Evolutionary conservation across 202 grass and related monocot species (phyloP).

Genomic region (Brachypodium distachyon): DNA sequence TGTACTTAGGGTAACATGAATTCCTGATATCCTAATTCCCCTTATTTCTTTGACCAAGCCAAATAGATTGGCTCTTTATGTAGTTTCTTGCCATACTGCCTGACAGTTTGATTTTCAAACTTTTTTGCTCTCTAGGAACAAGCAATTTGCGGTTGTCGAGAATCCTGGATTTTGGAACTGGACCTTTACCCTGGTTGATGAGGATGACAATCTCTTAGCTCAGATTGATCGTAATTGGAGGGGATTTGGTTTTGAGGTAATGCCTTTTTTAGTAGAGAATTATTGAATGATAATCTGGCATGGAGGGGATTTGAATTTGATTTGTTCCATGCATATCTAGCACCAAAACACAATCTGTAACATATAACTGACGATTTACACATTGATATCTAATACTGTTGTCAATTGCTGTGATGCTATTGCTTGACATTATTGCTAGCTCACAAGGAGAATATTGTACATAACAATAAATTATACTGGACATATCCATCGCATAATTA

Average conservation of each 20-base stretch:
- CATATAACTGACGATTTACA: neutral
- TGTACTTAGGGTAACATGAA: constrained; percentile 84
- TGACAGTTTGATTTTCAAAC: constrained; percentile 8
- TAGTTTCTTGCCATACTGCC: neutral
- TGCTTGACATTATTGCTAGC: neutral
- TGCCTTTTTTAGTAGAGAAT: neutral
- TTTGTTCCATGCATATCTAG: constrained; percentile 8
- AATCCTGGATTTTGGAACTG: constrained; percentile 97
- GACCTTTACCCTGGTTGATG: constrained; percentile 82
- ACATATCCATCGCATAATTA: neutral
- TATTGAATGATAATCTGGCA: neutral
- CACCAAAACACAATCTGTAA: neutral
- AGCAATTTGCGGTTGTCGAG: constrained; percentile 95
- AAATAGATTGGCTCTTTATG: neutral
- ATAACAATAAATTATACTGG: neutral
- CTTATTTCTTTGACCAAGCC: constrained; percentile 6
- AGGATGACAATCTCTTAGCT: constrained; percentile 77
- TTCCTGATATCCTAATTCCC: neutral
- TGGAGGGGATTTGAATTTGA: too few species aligned
- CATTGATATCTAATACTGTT: neutral
- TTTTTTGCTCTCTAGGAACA: constrained; percentile 51
- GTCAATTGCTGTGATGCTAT: neutral
- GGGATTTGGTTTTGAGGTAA: constrained; percentile 90
- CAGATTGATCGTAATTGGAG: constrained; percentile 93
- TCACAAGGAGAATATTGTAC: neutral